These are phyloP conservation scores for Aspergillus vadensis DNA, from an alignment of 2,329 filamentous ascomycete species.

Conservation along the genomic window DNA sequence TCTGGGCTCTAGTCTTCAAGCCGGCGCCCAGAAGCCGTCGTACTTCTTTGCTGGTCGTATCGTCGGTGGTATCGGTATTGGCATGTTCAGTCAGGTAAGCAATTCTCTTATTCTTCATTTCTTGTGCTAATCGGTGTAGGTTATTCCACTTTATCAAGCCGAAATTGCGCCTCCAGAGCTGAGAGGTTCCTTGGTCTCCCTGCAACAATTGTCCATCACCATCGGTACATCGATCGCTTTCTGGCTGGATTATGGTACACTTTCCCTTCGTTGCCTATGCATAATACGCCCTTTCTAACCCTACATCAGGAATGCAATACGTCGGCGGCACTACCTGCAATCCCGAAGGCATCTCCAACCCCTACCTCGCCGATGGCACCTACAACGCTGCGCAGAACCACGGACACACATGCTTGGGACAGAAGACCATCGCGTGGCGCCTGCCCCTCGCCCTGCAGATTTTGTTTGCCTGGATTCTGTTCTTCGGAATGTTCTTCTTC, in stretches of 20 bases:
- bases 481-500: conserved; percentile 77
- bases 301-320: conserved; percentile 27
- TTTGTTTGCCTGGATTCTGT: conserved; percentile 65
- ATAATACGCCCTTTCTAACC: not conserved
- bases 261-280: not conserved
- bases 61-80: conserved; percentile 13
- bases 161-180: conserved; percentile 63
- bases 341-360: conserved; percentile 13
- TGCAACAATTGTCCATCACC: conserved; percentile 66
- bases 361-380: conserved; percentile 11
- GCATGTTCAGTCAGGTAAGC: conserved; percentile 24
- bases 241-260: conserved; percentile 14
- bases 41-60: conserved; percentile 27
- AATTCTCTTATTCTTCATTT: not conserved
- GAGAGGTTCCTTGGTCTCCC: conserved; percentile 65
- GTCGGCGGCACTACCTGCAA: conserved; percentile 59
- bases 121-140: conserved; percentile 4
- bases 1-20: conserved; percentile 30
- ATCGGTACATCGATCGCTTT: conserved; percentile 46
- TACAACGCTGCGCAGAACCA: conserved; percentile 11
- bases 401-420: conserved; percentile 29
- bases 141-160: conserved; percentile 34
- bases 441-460: conserved; percentile 56
- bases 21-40: conserved; percentile 31
- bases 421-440: conserved; percentile 61